Base-by-base conservation (phyloP, 2,329 filamentous ascomycete species). In the Teratosphaeria zuluensis region DNA sequence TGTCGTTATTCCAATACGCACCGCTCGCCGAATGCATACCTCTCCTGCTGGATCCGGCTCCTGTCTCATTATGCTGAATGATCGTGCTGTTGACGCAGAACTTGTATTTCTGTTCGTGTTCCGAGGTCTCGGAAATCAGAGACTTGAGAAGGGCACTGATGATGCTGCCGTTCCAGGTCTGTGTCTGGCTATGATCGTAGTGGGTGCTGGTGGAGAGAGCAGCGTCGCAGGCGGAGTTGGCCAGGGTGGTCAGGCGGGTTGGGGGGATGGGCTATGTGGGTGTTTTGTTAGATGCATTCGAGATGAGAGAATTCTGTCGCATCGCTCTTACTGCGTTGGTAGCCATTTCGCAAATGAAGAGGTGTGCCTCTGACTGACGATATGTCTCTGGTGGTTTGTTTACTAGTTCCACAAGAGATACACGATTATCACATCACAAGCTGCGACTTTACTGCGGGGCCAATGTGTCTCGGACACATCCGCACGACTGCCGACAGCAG, bases 71-170 rank as follows among this genome's bases (percentile, higher is more conserved):
- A n/a, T 97, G 92, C 79, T 99, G 92, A 67, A 97, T 95, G 72
- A 97, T 96, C 65, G 92, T 97, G 80, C 90, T 95, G 81, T 96
- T 97, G 77, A 95, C 91, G 67, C 91, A 90, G 77, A 92, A 97
- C 77, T 97, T 97, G 84, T 86, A 96, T 56, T 68, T 65, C n/a
- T 56, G 33, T 12, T 48, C 16, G 89, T 87, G 30, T 83, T 78
- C 31, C 56, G 87, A 85, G 72, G 68, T 65, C 57, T 92, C 88
- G 65, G 86, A 85, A 74, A 92, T 90, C 64, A 92, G 81, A 56
- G 85, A 81, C 70, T 88, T 85, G 64, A 94, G 85, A 72, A 92
- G 88, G 58, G 81, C 83, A 78, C 87, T 89, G 75, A 97, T 96
- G 75, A 99, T 97, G 65, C 81, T 80, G 35, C 88, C 88, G 79